Base-by-base conservation (phyloP, 768 basidiomycete genomes). In the Boletellus ananas region DNA sequence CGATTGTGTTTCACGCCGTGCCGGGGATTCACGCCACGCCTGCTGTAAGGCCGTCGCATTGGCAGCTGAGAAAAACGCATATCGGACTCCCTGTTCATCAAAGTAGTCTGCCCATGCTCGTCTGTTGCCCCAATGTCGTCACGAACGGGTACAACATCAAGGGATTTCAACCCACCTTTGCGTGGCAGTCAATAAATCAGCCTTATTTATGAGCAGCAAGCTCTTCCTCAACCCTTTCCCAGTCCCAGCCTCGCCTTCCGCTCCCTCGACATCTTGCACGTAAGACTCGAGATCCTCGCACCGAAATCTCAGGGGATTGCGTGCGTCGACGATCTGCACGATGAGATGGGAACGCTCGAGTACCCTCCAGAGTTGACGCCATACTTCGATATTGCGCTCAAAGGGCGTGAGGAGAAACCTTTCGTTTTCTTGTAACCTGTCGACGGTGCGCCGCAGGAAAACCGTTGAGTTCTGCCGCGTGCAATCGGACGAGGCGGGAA, bases 361-460 rank as follows among this genome's bases (percentile, higher is more conserved):
- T 1, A 98, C 96, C 45, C 96, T 79, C 96, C 96, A 99, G 8
- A 99, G 79, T 62, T 99, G 96, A 37, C 96, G 77, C 95, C 96
- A 98, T 12, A 99, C 96, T 74, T 98, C 94, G 29, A 99, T 71
- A 63, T 98, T 99, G 43, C 94, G 87, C 65, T 99, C 96, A 62
- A 96, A 99, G 5, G 94, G 95, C 0, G 94, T 95, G 1, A 97
- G 75, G n/a, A 97, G 78, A 25, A 98, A 80, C 35, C 83, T 80
- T 49, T 95, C 87, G 53, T 79, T 75, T 60, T 96, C 93, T 64
- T 95, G 92, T 12, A 97, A 74, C 50, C 94, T 96, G 50, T 39
- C 35, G 11, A 29, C 20, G 6, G 13, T 20, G 14, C 12, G 31
- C 13, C 16, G 16, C 7, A 3, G 11, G 33, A 1, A 5, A n/a